phyloP scores from a whole-genome alignment of 225 moss, liverwort and hornwort genomes.

The Ulota crispa region DNA sequence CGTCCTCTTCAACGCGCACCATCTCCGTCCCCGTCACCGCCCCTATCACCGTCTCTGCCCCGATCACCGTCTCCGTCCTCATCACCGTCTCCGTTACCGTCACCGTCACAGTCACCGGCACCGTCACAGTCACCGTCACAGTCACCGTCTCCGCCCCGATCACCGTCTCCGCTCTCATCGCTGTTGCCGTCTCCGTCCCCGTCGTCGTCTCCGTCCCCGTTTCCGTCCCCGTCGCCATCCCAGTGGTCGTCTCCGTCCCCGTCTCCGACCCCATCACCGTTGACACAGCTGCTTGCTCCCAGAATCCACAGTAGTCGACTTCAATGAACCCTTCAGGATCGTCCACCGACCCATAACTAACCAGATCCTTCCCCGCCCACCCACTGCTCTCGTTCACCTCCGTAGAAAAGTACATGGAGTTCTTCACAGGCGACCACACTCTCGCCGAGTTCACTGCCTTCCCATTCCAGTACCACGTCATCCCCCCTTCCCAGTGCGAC shows the following conservation, averaged over 20 bases:
- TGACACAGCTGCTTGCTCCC: neutral
- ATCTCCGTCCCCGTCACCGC: slow-evolving; percentile 32
- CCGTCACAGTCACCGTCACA: too few species aligned
- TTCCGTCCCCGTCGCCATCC: too few species aligned
- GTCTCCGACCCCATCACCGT: too few species aligned
- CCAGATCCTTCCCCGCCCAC: slow-evolving; percentile 67
- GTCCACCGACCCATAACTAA: slow-evolving; percentile 51
- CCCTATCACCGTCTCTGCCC: too few species aligned
- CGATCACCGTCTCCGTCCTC: too few species aligned
- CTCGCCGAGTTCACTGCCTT: slow-evolving; percentile 49
- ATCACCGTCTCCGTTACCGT: too few species aligned
- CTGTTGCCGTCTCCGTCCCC: too few species aligned
- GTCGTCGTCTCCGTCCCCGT: too few species aligned
- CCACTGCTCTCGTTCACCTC: slow-evolving; percentile 77
- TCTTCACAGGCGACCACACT: slow-evolving; percentile 51
- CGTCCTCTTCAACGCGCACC: neutral
- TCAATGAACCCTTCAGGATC: slow-evolving; percentile 64
- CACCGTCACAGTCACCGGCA: too few species aligned
- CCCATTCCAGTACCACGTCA: slow-evolving; percentile 68
- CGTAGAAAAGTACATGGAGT: slow-evolving; percentile 62
- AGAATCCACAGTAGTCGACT: slow-evolving; percentile 57
- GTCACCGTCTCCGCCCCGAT: slow-evolving; percentile 32
- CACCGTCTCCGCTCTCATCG: too few species aligned
- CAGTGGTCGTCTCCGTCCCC: too few species aligned
- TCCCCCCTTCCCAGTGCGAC: slow-evolving; percentile 56